phyloP scores from a whole-genome alignment of 1,284 basidiomycete genomes.

The Ustilago tritici region DNA sequence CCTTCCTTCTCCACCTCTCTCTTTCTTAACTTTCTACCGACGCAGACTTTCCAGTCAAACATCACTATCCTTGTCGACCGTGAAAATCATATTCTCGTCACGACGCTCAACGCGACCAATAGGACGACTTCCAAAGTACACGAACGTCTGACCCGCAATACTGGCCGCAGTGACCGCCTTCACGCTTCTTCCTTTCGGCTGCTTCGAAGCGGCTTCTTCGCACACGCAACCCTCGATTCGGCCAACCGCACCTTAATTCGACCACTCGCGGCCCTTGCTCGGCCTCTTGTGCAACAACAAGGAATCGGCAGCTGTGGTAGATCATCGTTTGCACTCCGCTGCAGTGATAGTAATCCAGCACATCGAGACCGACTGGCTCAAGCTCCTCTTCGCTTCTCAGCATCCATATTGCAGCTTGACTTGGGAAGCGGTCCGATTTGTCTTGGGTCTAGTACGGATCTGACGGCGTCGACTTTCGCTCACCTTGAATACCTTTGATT shows the following conservation, averaged over 20 bases:
- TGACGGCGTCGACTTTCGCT: background rate
- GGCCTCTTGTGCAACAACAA: background rate
- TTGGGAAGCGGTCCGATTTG: background rate
- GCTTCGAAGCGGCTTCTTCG: background rate
- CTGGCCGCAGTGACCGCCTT: background rate
- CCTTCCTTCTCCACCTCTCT: background rate
- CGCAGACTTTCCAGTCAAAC: slow-evolving; percentile 30
- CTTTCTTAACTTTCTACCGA: slow-evolving; percentile 2
- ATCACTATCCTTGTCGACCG: slow-evolving; percentile 23
- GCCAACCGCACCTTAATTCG: background rate
- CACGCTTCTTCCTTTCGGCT: background rate
- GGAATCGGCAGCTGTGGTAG: background rate
- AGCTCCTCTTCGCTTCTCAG: background rate
- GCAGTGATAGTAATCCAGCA: background rate
- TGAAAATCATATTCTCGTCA: background rate
- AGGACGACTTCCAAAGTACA: background rate
- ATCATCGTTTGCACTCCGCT: background rate
- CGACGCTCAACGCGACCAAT: background rate
- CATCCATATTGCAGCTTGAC: background rate
- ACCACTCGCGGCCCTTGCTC: background rate
- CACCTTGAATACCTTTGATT: background rate
- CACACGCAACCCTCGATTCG: background rate
- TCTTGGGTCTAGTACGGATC: background rate
- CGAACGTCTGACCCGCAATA: background rate
- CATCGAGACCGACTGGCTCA: background rate